These are phyloP conservation scores for Suillus brevipes DNA, from an alignment of 768 basidiomycete species.

Conservation along the genomic window DNA sequence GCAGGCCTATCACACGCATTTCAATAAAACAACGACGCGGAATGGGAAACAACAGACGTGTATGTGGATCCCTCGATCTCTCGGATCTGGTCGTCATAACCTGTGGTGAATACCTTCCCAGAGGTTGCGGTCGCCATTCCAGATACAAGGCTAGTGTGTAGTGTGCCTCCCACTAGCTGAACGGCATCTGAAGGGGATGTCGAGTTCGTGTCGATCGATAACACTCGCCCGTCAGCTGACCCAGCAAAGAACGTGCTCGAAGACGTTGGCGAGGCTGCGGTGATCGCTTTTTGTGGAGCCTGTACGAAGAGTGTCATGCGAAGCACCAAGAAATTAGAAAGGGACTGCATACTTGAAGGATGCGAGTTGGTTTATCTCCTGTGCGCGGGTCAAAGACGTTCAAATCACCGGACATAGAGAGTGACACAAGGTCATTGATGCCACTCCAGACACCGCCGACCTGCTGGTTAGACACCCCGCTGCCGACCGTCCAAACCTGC, in stretches of 20 bases:
- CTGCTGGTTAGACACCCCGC: slow-evolving; percentile 80
- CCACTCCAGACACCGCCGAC: slow-evolving; percentile 85
- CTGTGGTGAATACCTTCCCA: slow-evolving; percentile 66
- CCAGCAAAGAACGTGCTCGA: slow-evolving; percentile 77
- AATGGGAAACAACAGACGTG: slow-evolving; percentile 41
- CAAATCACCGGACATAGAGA: slow-evolving; percentile 81
- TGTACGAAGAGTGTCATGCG: slow-evolving; percentile 29
- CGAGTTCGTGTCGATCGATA: slow-evolving; percentile 53
- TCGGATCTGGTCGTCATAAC: slow-evolving; percentile 78
- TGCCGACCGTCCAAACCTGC: slow-evolving; percentile 70
- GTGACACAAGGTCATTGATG: slow-evolving; percentile 68
- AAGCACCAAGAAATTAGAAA: background rate
- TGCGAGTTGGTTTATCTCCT: slow-evolving; percentile 56
- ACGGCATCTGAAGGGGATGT: slow-evolving; percentile 33
- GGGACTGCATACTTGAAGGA: slow-evolving; percentile 56
- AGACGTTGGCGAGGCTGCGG: slow-evolving; percentile 48
- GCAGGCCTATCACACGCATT: slow-evolving; percentile 42
- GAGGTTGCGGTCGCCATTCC: slow-evolving; percentile 50
- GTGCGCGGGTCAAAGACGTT: slow-evolving; percentile 79
- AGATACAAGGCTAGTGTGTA: slow-evolving; percentile 71
- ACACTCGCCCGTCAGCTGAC: slow-evolving; percentile 74
- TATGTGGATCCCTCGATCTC: slow-evolving; percentile 60
- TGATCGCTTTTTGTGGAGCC: slow-evolving; percentile 84
- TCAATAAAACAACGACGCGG: slow-evolving; percentile 3
- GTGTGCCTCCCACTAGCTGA: slow-evolving; percentile 55